Base-by-base conservation (phyloP, 2,329 filamentous ascomycete genomes). In the Laburnicola sp. region DNA sequence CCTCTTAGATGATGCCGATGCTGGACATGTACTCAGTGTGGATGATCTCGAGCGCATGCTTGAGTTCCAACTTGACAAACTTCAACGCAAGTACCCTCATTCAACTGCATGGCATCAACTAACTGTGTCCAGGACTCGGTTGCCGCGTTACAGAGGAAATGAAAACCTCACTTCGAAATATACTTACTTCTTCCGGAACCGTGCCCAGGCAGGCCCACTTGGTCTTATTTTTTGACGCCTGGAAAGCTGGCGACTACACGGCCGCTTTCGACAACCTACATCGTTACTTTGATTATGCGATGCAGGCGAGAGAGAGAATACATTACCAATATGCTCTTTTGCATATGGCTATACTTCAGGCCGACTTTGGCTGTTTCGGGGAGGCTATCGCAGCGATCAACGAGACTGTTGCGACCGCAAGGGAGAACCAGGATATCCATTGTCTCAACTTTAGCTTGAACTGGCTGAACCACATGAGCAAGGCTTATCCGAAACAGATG, bases 241-340 rank as follows among this genome's bases (percentile, higher is more conserved):
- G 92, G 93, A 84, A 88, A 69, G 86, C 91, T 3, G 93, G 93
- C 3, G 91, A 97, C 72, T 95, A 93, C 65, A 86, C 89, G 9
- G 90, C 89, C 0, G 88, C 94, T 0, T 94, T 97, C 68, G 93
- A 99, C 65, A 87, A 87, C 59, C 80, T 99, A 21, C 92, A 97
- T 71, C 86, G 91, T 45, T 99, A 97, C 72, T 99, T 97, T 64
- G 94, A 99, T 71, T 97, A 96, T 72, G 94, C 92, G 1, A 91
- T 95, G 84, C 88, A 94, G 64, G 88, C 86, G 59, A 80, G 86
- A 53, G 89, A 96, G 63, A 86, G 89, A 23, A 83, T 88, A 4
- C 92, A 92, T 63, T 97, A 99, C 66, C 94, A 97, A 68, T 96
- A 97, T 68, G 94, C 94, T 0, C 77, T 97, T 10, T 86, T 99